Base-by-base conservation (phyloP, 2,329 filamentous ascomycete species). In the Botrytis elliptica region DNA sequence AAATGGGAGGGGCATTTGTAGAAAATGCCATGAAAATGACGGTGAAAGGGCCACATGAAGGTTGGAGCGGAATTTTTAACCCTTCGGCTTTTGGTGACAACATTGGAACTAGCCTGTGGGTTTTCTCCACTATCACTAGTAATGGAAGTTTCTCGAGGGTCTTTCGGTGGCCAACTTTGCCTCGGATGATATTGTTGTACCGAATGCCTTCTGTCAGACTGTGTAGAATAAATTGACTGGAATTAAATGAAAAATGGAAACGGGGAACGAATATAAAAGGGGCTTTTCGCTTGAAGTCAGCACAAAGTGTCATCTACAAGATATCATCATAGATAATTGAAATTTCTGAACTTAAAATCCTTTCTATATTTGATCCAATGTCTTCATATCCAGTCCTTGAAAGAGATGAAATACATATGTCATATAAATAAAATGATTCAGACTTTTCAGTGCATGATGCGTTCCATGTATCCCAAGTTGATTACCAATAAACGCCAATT, bases 401-500 rank as follows among this genome's bases (percentile, higher is more conserved):
- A 22, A 42, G 38, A 44, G 40, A 33, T 57, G 42, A 57, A 25
- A 25, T 42, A 69, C 38, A 57, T 42, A 29, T 57, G 66, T 57
- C 55, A 69, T 40, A 68, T 33, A 44, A 69, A 57, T 57, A 38
- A 44, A 67, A 59, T 25, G 18, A 9, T 57, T 57, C 18, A 18
- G 25, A 69, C 49, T 57, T 69, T 69, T 69, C 49, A 22, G 38
- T 25, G 49, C 66, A 69, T 69, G 49, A 57, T 33, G 66, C 66
- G 16, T 69, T 57, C 38, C 66, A 69, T 69, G n/a, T 69, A 57
- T 69, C 66, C 66, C 38, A 42, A 33, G 29, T 33, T 14, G 2
- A 42, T 57, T 57, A 57, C 66, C 18, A 57, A 42, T 33, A 38
- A 68, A 69, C 66, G 49, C 66, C 49, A 25, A 33, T 22, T 22